A percentile compares a stretch with the other conserved stretches of the same genome.
Evolutionary conservation across 2,329 filamentous ascomycete genomes (phyloP).

Genomic region (Dothideomycetes sp.): DNA sequence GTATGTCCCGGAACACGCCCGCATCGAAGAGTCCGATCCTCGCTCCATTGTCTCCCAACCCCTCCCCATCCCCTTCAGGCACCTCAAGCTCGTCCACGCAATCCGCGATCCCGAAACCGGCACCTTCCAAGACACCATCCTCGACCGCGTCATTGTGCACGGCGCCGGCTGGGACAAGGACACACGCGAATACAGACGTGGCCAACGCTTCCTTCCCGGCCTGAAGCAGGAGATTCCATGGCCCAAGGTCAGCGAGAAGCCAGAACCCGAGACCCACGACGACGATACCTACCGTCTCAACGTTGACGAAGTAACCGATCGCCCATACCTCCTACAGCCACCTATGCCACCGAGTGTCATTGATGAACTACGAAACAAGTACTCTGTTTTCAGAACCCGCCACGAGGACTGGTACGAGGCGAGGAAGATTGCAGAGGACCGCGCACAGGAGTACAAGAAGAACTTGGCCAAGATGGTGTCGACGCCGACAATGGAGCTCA

Average conservation of each 20-base stretch:
- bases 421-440: constrained; percentile 47
- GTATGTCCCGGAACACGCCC: constrained; percentile 29
- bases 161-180: constrained; percentile 27
- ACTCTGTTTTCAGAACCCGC: constrained; percentile 68
- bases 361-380: constrained; percentile 77
- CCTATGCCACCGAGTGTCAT: constrained; percentile 72
- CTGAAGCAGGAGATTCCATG: constrained; percentile 66
- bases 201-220: constrained; percentile 50
- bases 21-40: constrained; percentile 25
- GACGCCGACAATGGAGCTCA: constrained; percentile 35
- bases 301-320: constrained; percentile 64
- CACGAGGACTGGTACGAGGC: constrained; percentile 66
- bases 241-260: constrained; percentile 44
- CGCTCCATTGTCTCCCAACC: constrained; percentile 30
- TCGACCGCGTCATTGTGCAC: constrained; percentile 52
- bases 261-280: constrained; percentile 42
- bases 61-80: constrained; percentile 51
- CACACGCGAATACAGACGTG: constrained; percentile 34
- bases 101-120: constrained; percentile 57
- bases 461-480: constrained; percentile 28
- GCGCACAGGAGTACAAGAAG: constrained; percentile 31
- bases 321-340: constrained; percentile 63
- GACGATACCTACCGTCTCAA: constrained; percentile 66
- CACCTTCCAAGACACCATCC: constrained; percentile 59
- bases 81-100: constrained; percentile 73